A percentile compares a stretch with the other conserved stretches of the same genome.
These are phyloP conservation scores for Aureobasidium uvarum DNA, from an alignment of 2,329 filamentous ascomycete genomes.

Conservation along the genomic window DNA sequence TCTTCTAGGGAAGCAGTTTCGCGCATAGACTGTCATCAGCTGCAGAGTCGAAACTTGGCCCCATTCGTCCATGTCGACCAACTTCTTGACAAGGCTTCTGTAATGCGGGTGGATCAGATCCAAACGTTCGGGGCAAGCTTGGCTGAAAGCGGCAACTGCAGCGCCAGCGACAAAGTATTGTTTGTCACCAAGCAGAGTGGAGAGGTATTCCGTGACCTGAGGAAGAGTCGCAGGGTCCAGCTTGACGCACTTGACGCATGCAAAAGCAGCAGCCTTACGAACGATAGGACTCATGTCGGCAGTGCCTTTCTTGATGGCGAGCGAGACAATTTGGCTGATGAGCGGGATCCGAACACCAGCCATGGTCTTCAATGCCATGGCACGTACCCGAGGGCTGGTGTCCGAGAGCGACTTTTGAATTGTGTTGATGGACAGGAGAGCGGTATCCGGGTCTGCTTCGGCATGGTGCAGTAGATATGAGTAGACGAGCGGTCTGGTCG, in stretches of 20 bases:
- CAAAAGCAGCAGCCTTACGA: constrained; percentile 84
- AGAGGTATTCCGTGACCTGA: constrained; percentile 78
- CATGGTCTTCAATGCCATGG: constrained; percentile 93
- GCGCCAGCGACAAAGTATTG: constrained; percentile 94
- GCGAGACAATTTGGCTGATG: constrained; percentile 93
- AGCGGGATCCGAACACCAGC: constrained; percentile 95
- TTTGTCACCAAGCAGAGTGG: constrained; percentile 76
- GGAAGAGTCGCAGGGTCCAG: constrained; percentile 83
- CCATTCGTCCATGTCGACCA: constrained; percentile 99
- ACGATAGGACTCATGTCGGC: constrained; percentile 95
- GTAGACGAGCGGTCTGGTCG: constrained; percentile 98
- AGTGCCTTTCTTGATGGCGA: constrained; percentile 91
- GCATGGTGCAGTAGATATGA: constrained; percentile 97
- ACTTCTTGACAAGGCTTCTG: constrained; percentile 75
- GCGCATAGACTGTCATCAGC: constrained; percentile 79
- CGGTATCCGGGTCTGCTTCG: constrained; percentile 92
- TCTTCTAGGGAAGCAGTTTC: constrained; percentile 79
- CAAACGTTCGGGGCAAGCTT: constrained; percentile 81
- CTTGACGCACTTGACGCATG: constrained; percentile 93
- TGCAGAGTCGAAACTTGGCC: constrained; percentile 80
- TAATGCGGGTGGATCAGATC: constrained; percentile 93
- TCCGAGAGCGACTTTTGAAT: constrained; percentile 98
- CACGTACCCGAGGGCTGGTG: constrained; percentile 82
- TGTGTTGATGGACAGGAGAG: constrained; percentile 94
- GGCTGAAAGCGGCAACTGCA: constrained; percentile 83